A percentile compares a stretch with the other conserved stretches of the same genome.
Evolutionary conservation across 2,329 filamentous ascomycete genomes (phyloP).

Genomic region (Lachnellula willkommii): DNA sequence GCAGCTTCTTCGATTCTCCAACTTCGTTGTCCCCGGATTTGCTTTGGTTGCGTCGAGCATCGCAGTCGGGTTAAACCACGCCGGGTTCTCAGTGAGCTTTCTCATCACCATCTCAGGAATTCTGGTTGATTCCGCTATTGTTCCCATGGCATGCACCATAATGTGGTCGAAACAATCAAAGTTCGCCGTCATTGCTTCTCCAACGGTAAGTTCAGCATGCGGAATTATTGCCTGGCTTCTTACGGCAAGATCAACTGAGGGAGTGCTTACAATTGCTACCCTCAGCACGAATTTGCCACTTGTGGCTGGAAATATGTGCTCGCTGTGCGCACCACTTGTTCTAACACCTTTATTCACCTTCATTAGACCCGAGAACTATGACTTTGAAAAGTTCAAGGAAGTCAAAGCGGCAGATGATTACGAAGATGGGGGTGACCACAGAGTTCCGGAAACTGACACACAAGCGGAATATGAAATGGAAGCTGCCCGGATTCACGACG

Average conservation of each 20-base stretch:
- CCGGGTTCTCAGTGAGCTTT: slow-evolving; percentile 44
- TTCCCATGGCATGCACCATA: slow-evolving; percentile 29
- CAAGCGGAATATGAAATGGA: slow-evolving; percentile 2
- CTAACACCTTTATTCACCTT: slow-evolving; percentile 24
- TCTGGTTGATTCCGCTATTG: slow-evolving; percentile 21
- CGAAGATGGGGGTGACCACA: slow-evolving; percentile 5
- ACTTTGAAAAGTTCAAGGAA: slow-evolving; percentile 21
- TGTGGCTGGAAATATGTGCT: slow-evolving; percentile 24
- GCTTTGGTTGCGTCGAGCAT: slow-evolving; percentile 43
- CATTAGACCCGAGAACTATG: slow-evolving; percentile 21
- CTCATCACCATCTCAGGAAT: slow-evolving; percentile 16
- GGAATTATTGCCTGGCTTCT: slow-evolving; percentile 32
- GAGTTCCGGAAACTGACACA: not conserved
- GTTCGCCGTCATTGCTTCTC: slow-evolving; percentile 21
- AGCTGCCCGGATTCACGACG: slow-evolving; percentile 2
- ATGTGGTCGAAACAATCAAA: slow-evolving; percentile 29
- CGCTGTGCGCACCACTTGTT: slow-evolving; percentile 16
- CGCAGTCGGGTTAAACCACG: slow-evolving; percentile 43
- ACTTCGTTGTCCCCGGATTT: slow-evolving; percentile 41
- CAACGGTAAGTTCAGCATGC: slow-evolving; percentile 18
- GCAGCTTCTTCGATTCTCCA: slow-evolving; percentile 39
- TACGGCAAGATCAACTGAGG: slow-evolving; percentile 31
- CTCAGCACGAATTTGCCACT: slow-evolving; percentile 16
- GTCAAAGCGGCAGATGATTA: slow-evolving; percentile 11
- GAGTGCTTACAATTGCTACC: slow-evolving; percentile 30